Conservation (phyloP, 2,329 filamentous ascomycete species). For the Dactylella cylindrospora region DNA sequence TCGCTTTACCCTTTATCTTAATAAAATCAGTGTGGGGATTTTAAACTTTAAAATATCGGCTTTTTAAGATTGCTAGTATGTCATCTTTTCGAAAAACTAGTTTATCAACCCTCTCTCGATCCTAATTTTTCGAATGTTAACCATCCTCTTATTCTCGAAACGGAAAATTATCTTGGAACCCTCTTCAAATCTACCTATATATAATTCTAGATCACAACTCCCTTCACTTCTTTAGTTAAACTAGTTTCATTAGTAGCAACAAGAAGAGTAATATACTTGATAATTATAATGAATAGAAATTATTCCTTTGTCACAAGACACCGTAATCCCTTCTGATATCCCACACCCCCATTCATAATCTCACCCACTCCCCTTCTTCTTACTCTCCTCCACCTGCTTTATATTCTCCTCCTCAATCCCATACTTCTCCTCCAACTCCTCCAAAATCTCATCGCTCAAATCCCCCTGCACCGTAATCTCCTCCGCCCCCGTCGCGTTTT, state of each 20-base stretch:
- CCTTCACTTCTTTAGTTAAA: too few relatives aligned
- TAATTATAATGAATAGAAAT: too few relatives aligned
- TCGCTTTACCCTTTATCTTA: not conserved
- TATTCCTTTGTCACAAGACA: too few relatives aligned
- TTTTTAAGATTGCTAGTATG: too few relatives aligned
- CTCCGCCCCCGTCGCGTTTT: slow-evolving; percentile 74
- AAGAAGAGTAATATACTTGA: too few relatives aligned
- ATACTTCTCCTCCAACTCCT: slow-evolving; percentile 87
- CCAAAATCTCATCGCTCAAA: slow-evolving; percentile 88
- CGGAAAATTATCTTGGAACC: not conserved
- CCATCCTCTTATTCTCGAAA: not conserved
- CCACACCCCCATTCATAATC: not conserved
- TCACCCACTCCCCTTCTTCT: slow-evolving; percentile 69
- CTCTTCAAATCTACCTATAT: not conserved
- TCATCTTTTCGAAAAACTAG: too few relatives aligned
- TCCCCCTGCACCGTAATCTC: slow-evolving; percentile 98
- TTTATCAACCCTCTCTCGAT: not conserved
- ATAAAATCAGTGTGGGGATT: too few relatives aligned
- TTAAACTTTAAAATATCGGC: too few relatives aligned
- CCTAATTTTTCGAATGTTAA: slow-evolving; percentile 7
- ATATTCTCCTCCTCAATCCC: slow-evolving; percentile 93
- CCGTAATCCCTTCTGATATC: not conserved
- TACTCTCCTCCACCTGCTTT: slow-evolving; percentile 92
- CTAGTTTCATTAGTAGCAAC: too few relatives aligned
- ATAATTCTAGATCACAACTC: slow-evolving; percentile 1